A percentile compares a stretch with the other conserved stretches of the same genome.
phyloP scores from a whole-genome alignment of 2,329 filamentous ascomycete species.

The Chalara sp. region DNA sequence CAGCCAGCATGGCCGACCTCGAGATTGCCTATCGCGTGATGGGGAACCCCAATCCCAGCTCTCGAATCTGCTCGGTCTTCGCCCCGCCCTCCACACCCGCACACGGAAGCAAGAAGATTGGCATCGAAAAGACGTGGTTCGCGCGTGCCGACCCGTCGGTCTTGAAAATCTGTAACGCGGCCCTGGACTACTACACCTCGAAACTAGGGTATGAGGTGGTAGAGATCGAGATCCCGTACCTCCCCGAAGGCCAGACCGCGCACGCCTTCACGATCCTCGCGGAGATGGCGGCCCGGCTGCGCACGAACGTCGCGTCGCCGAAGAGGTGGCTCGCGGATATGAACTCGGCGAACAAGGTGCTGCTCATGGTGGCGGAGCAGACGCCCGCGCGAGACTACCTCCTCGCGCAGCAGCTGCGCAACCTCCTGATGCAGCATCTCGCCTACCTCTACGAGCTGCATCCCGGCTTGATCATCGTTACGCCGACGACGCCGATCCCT shows the following conservation, averaged over 20 bases:
- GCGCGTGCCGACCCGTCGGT: constrained; percentile 61
- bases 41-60: constrained; percentile 59
- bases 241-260: constrained; percentile 67
- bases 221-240: constrained; percentile 58
- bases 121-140: constrained; percentile 64
- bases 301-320: constrained; percentile 20
- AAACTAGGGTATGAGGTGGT: constrained; percentile 43
- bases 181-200: constrained; percentile 51
- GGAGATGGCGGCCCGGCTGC: constrained; percentile 52
- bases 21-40: constrained; percentile 78
- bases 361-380: constrained; percentile 57
- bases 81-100: constrained; percentile 38
- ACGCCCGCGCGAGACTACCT: constrained; percentile 65
- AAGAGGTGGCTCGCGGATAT: constrained; percentile 45
- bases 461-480: constrained; percentile 71
- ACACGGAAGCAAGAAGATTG: constrained; percentile 49
- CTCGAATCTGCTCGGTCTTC: constrained; percentile 56
- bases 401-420: constrained; percentile 65
- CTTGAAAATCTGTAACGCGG: constrained; percentile 50
- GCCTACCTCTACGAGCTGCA: constrained; percentile 62
- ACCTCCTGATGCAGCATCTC: constrained; percentile 72
- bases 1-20: constrained; percentile 69
- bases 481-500: constrained; percentile 67
- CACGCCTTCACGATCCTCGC: constrained; percentile 72
- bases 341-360: constrained; percentile 60